phyloP scores from a whole-genome alignment of 345 rosid genomes.

The Salix exigua region DNA sequence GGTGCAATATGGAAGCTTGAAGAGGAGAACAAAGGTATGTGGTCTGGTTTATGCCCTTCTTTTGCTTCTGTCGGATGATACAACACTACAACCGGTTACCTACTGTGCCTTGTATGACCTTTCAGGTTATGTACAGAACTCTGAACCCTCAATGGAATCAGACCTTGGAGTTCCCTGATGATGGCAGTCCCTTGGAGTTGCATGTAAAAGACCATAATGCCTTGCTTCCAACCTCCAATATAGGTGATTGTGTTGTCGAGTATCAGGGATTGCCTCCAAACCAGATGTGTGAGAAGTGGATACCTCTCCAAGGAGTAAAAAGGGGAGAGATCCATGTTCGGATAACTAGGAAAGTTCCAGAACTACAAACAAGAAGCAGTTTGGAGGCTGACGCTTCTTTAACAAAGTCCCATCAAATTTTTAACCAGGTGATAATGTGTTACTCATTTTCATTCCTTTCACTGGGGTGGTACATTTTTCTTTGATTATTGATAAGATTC shows the following conservation, averaged over 20 bases:
- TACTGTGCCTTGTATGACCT: slow-evolving; percentile 1
- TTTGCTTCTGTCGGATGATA: background rate
- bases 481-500: no score
- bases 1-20: slow-evolving; percentile 78
- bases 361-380: slow-evolving; percentile 43
- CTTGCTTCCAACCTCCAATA: slow-evolving; percentile 72
- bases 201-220: slow-evolving; percentile 89
- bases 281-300: slow-evolving; percentile 83
- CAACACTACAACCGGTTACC: background rate
- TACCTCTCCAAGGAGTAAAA: slow-evolving; percentile 93
- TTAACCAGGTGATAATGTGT: slow-evolving; percentile 42
- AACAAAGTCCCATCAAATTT: slow-evolving; percentile 48
- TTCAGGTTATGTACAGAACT: slow-evolving; percentile 74
- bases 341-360: slow-evolving; percentile 71
- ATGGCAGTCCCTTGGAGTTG: slow-evolving; percentile 69
- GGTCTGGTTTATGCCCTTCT: background rate
- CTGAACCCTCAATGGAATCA: slow-evolving; percentile 84
- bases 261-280: slow-evolving; percentile 82
- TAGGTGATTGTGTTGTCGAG: slow-evolving; percentile 81
- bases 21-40: slow-evolving; percentile 79
- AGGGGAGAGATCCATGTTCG: slow-evolving; percentile 78
- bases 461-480: no score
- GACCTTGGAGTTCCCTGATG: slow-evolving; percentile 83
- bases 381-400: slow-evolving; percentile 53
- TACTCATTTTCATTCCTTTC: background rate